Base-by-base conservation (phyloP, 192 early-diverging fungal genomes). In the Linnemannia zychae region DNA sequence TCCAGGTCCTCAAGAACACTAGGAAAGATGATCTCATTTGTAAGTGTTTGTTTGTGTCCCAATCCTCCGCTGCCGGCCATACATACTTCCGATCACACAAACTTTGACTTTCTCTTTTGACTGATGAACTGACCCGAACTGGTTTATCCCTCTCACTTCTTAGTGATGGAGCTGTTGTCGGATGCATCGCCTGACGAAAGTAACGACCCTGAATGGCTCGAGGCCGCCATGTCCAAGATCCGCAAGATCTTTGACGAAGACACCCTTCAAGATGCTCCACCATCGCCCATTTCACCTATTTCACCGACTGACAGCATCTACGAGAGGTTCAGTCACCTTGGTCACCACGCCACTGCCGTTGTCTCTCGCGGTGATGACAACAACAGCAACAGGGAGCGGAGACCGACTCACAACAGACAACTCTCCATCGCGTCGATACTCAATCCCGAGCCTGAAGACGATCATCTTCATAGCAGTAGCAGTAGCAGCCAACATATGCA, bases 1-100 rank as follows among this genome's bases (percentile, higher is more conserved):
- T 95, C 52, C 94, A 95, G 83, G 94, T 95, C 11, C 89, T 94
- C 82, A 93, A 92, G 66, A 93, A 95, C 71, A 94, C 93, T 49
- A 92, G 92, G 53, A 93, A 93, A 78, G 88, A 87, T 18, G 90
- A 92, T 50, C 71, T 79, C 22, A 66, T 80, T 13, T 83, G 90
- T 91, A 89, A 89, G 87, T 53, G 7, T 4, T 12, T 18, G 33
- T 17, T 46, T 15, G 12, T 48, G n/a, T n/a, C n/a, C n/a, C 22
- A 57, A 24, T 57, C n/a, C 52, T 24, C 16, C 20, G 17, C 22
- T 52, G 18, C 17, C 24, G n/a, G n/a, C n/a, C n/a, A n/a, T n/a
- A n/a, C n/a, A n/a, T n/a, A n/a, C n/a, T n/a, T n/a, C n/a, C n/a
- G n/a, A n/a, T n/a, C n/a, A n/a, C n/a, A n/a, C n/a, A n/a, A n/a